A percentile compares a stretch with the other conserved stretches of the same genome.
phyloP scores from a whole-genome alignment of 2,329 filamentous ascomycete genomes.

The Daldinia sp. region DNA sequence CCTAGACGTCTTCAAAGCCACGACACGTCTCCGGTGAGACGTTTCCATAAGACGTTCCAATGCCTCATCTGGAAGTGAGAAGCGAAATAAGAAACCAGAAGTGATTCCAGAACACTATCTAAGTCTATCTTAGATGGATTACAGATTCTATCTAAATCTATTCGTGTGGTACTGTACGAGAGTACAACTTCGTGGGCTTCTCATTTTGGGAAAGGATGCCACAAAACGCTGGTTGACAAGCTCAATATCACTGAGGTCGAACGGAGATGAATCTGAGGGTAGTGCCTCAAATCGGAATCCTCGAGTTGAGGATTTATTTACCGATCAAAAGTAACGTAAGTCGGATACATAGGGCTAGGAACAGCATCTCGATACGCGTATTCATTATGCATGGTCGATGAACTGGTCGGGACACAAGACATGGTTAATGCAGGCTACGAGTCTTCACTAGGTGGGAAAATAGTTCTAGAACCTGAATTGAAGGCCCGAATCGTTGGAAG shows the following conservation, averaged over 20 bases:
- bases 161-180: neutral
- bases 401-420: neutral
- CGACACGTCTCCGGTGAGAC: conserved; percentile 32
- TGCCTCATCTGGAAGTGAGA: conserved; percentile 34
- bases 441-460: neutral
- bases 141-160: neutral
- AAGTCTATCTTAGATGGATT: conserved; percentile 8
- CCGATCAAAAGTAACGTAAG: neutral
- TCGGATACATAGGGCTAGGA: neutral
- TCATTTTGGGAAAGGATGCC: neutral
- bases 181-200: conserved; percentile 5
- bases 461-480: conserved; percentile 1
- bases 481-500: neutral
- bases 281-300: neutral
- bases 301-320: neutral
- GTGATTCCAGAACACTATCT: neutral
- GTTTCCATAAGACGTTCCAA: conserved; percentile 18
- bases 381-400: neutral
- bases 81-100: conserved; percentile 21
- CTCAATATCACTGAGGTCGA: neutral
- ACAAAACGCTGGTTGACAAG: conserved; percentile 5
- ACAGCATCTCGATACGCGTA: neutral
- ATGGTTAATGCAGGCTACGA: neutral
- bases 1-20: neutral
- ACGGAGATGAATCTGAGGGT: neutral